Evolutionary conservation across 1,139 yeast genomes (phyloP).

Genomic region (Suhomyces atakaporum): DNA sequence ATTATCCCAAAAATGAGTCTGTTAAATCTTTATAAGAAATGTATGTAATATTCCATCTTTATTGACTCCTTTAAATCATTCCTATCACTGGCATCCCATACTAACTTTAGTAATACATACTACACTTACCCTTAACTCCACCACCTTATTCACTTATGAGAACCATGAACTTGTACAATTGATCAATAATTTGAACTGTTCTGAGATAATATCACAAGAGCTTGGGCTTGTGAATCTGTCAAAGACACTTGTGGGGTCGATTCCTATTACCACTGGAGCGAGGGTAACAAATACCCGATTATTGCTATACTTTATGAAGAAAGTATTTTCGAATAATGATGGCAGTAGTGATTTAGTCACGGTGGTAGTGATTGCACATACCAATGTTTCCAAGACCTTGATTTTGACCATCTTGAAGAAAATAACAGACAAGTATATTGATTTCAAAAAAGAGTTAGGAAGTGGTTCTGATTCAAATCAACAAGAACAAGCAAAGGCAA

Average conservation of each 20-base stretch:
- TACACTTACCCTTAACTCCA: constrained; percentile 54
- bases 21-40: constrained; percentile 30
- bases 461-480: constrained; percentile 15
- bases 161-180: constrained; percentile 43
- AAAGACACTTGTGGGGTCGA: constrained; percentile 46
- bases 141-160: constrained; percentile 58
- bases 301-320: constrained; percentile 52
- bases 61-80: no score
- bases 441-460: constrained; percentile 35
- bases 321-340: constrained; percentile 39
- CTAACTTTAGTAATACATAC: constrained; percentile 39
- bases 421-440: constrained; percentile 51
- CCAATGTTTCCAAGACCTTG: constrained; percentile 45
- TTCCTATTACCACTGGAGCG: constrained; percentile 34
- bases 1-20: constrained; percentile 9
- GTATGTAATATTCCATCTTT: constrained; percentile 30
- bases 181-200: constrained; percentile 48
- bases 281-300: constrained; percentile 37
- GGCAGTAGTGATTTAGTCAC: constrained; percentile 55
- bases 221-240: constrained; percentile 54
- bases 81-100: no score
- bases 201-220: constrained; percentile 57
- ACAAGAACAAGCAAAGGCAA: constrained; percentile 22
- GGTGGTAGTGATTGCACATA: constrained; percentile 48
- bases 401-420: constrained; percentile 51